These are phyloP conservation scores for Cytospora schulzeri DNA, from an alignment of 2,329 filamentous ascomycete genomes.

Conservation along the genomic window DNA sequence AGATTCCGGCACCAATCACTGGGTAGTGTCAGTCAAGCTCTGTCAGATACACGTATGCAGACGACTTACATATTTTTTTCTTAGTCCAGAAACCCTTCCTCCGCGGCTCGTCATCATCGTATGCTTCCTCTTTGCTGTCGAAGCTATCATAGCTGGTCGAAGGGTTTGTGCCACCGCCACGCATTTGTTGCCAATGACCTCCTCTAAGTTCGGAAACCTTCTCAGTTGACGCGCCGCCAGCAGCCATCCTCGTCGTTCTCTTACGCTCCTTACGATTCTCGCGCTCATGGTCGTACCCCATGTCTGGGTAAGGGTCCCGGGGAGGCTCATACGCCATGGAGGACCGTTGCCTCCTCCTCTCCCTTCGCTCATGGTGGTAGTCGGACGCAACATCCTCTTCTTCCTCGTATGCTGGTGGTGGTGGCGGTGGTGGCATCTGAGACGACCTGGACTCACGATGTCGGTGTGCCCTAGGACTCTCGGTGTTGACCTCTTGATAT, in stretches of 20 bases:
- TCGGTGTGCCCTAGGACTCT: slow-evolving; percentile 22
- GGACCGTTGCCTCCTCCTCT: slow-evolving; percentile 21
- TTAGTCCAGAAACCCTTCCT: slow-evolving; percentile 49
- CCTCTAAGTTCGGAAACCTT: slow-evolving; percentile 58
- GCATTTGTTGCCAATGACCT: slow-evolving; percentile 37
- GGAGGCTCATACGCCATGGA: slow-evolving; percentile 18
- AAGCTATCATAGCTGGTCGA: slow-evolving; percentile 50
- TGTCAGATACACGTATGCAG: slow-evolving; percentile 6
- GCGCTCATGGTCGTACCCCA: slow-evolving; percentile 22
- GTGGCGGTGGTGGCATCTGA: slow-evolving; percentile 14
- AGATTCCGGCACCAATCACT: slow-evolving; percentile 60
- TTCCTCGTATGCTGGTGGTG: slow-evolving; percentile 11
- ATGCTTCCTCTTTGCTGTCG: slow-evolving; percentile 53
- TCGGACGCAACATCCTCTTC: slow-evolving; percentile 15
- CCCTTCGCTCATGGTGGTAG: slow-evolving; percentile 20
- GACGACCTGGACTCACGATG: slow-evolving; percentile 21
- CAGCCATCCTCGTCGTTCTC: slow-evolving; percentile 61
- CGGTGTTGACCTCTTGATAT: slow-evolving; percentile 24
- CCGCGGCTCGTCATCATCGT: slow-evolving; percentile 45
- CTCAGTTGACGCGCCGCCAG: slow-evolving; percentile 70
- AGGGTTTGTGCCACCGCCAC: slow-evolving; percentile 45
- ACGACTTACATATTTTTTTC: slow-evolving; percentile 63
- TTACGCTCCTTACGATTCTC: slow-evolving; percentile 24
- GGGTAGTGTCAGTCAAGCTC: slow-evolving; percentile 32
- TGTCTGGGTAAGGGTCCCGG: slow-evolving; percentile 21